A percentile compares a stretch with the other conserved stretches of the same genome.
Conservation (phyloP, 179 eudicot species). For the Camellia oleifera region DNA sequence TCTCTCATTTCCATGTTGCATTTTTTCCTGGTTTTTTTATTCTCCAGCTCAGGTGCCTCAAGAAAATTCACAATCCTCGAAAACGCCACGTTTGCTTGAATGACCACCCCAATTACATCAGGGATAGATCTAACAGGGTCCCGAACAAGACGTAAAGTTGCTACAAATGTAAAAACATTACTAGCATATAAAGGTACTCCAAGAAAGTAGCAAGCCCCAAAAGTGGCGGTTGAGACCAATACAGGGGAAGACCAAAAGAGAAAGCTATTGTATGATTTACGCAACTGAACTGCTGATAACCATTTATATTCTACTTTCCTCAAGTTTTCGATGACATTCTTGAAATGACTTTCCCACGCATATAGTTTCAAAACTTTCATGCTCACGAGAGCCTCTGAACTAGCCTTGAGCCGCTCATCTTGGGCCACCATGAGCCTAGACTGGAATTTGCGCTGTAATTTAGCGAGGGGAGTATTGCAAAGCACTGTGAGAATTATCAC, state of each 20-base stretch:
- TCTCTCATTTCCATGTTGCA: slow-evolving; percentile 4
- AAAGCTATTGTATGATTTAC: slow-evolving; percentile 33
- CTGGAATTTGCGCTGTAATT: slow-evolving; percentile 66
- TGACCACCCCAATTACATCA: slow-evolving; percentile 48
- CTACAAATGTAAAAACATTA: slow-evolving; percentile 62
- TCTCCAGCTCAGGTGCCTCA: slow-evolving; percentile 52
- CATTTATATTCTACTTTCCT: slow-evolving; percentile 46
- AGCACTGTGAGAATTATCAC: slow-evolving; percentile 37
- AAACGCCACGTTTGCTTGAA: slow-evolving; percentile 64
- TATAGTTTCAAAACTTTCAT: slow-evolving; percentile 68
- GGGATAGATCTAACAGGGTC: slow-evolving; percentile 57
- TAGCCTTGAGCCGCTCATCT: slow-evolving; percentile 52
- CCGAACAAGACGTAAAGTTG: slow-evolving; percentile 55
- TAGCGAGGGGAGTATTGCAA: slow-evolving; percentile 51
- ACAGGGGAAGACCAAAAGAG: slow-evolving; percentile 61
- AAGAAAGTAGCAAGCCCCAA: slow-evolving; percentile 50
- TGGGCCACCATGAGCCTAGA: slow-evolving; percentile 57
- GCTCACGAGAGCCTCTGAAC: slow-evolving; percentile 52
- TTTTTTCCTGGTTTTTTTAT: slow-evolving; percentile 23
- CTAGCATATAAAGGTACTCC: slow-evolving; percentile 45
- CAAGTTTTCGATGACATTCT: slow-evolving; percentile 33
- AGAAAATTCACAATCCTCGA: slow-evolving; percentile 46
- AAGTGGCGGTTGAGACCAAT: slow-evolving; percentile 51
- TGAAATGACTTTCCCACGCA: slow-evolving; percentile 67
- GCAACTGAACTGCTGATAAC: slow-evolving; percentile 38